Conservation (phyloP, 805 yeast genomes). For the Metschnikowia amazonensis region DNA sequence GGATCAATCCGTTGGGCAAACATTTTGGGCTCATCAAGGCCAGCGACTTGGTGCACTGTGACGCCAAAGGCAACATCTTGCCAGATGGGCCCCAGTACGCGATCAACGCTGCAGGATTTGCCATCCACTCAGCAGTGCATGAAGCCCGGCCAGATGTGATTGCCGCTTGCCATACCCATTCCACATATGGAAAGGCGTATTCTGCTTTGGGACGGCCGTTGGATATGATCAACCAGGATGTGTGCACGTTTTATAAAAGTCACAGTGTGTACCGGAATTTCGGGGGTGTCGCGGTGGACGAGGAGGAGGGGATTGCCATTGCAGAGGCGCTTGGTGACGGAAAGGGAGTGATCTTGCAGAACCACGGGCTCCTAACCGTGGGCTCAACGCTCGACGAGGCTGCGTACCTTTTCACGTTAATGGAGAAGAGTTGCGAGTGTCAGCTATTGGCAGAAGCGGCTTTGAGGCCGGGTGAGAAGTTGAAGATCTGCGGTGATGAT, state of each 20-base stretch:
- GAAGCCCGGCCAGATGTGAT: conserved; percentile 65
- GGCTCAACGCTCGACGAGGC: conserved; percentile 74
- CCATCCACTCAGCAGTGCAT: conserved; percentile 65
- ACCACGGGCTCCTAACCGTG: conserved; percentile 70
- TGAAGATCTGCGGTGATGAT: conserved; percentile 50
- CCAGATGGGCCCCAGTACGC: conserved; percentile 53
- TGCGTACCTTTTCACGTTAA: conserved; percentile 56
- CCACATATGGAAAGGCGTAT: conserved; percentile 61
- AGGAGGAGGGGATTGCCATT: conserved; percentile 57
- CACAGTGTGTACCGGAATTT: conserved; percentile 66
- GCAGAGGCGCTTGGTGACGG: conserved; percentile 61
- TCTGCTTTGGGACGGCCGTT: conserved; percentile 61
- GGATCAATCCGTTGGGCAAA: conserved; percentile 86
- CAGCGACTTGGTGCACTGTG: conserved; percentile 43
- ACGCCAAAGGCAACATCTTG: conserved; percentile 58
- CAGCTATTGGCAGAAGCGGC: conserved; percentile 62
- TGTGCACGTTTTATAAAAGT: conserved; percentile 58
- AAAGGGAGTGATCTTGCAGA: conserved; percentile 57
- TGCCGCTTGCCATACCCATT: conserved; percentile 72
- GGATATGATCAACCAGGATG: conserved; percentile 81
- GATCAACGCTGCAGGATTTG: conserved; percentile 67
- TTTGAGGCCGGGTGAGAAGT: conserved; percentile 35
- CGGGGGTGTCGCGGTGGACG: conserved; percentile 76
- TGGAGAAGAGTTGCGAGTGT: conserved; percentile 64
- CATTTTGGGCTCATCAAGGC: conserved; percentile 53